Evolutionary conservation across 805 yeast genomes (phyloP).

Genomic region (Yarrowia hollandica): DNA sequence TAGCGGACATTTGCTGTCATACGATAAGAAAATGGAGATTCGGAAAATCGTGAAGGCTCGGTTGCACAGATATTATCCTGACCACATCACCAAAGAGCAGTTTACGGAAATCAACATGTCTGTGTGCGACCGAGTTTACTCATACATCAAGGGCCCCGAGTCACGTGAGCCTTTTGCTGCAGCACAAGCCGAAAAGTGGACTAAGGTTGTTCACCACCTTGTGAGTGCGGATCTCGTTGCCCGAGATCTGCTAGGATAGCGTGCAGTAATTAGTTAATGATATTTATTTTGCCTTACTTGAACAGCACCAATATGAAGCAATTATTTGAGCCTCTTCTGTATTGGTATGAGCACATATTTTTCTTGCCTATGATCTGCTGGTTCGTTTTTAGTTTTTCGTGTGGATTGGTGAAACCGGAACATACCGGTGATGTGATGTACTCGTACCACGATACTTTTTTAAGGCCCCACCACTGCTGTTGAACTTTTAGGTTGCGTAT

Average conservation of each 20-base stretch:
- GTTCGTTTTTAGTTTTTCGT: no score
- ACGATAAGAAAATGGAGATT: constrained; percentile 9
- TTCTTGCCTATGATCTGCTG: no score
- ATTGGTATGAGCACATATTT: not conserved
- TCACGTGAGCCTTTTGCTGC: not conserved
- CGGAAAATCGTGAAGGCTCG: constrained; percentile 4
- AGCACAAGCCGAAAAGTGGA: constrained; percentile 14
- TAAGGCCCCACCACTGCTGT: not conserved
- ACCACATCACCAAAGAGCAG: constrained; percentile 42
- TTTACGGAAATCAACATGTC: constrained; percentile 63
- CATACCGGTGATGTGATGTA: no score
- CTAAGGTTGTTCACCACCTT: constrained; percentile 27
- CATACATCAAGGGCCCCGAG: constrained; percentile 34
- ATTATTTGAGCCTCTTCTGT: not conserved
- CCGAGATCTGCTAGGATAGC: not conserved
- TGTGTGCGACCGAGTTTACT: constrained; percentile 58
- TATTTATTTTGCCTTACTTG: not conserved
- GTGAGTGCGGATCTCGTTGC: constrained; percentile 31
- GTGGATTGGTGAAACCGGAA: no score
- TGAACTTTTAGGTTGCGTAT: constrained; percentile 16
- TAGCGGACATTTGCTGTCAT: not conserved
- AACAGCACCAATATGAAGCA: not conserved
- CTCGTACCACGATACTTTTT: no score
- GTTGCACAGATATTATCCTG: constrained; percentile 44
- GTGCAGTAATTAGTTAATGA: not conserved